Evolutionary conservation across 257 asterid species (phyloP), one percentile per base, ranked within the genome.

Genomic region (Scutellaria barbata): DNA sequence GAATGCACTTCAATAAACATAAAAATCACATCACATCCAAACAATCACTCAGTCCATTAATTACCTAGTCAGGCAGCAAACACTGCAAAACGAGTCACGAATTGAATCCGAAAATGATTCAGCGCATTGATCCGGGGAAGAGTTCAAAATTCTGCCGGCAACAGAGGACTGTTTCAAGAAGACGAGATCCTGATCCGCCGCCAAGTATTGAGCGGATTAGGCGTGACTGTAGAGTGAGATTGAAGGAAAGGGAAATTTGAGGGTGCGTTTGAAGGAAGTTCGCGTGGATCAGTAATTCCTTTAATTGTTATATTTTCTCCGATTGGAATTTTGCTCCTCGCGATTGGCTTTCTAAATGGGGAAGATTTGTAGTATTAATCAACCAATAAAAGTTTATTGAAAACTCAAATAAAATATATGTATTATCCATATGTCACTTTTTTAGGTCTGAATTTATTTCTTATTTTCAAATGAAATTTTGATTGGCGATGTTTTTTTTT

Each of bases 161-260:
- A 67, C 22, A 6, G 71, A 18, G 46, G 46, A 72, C 41, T 30
- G 73, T 10, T 76, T 55, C 63, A 52, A 73, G 73, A 67, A 35
- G 40, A 63, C 58, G 58, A 66, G 81, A 78, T 72, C 82, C 70
- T 30, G 71, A 72, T 71, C 62, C 59, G 72, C 22, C 20, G 42
- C n/a, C 22, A 18, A 17, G 4, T 46, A 2, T 37, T 37, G 63
- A 13, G 25, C 25, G 25, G 25, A 22, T 18, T 56, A 63, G 60
- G 66, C 5, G 54, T 17, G 41, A 48, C 52, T 18, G 55, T 76
- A 40, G 74, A 68, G 81, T 76, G 71, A 46, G 56, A 47, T 30
- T 37, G 67, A 81, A 77, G 79, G 71, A 74, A 72, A 62, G 63
- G 69, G 58, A 71, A 67, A 9, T 12, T 42, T 61, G 35, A 30